Conservation (phyloP, 345 rosid species). For the Sonneratia alba region DNA sequence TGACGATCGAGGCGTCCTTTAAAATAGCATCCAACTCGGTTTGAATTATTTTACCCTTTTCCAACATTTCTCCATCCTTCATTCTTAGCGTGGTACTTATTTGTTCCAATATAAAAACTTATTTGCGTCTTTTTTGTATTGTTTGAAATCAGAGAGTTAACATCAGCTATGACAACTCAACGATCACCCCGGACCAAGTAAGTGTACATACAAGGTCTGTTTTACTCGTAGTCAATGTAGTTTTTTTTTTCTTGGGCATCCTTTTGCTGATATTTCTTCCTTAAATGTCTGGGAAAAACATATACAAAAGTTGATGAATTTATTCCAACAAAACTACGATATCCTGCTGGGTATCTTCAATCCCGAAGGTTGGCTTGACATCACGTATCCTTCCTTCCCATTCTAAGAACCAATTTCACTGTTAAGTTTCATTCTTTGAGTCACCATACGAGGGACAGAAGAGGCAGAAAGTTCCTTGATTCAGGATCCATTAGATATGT, state of each 20-base stretch:
- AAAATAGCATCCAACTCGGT: conserved; percentile 61
- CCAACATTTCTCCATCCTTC: background rate
- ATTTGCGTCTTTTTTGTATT: background rate
- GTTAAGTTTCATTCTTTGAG: background rate
- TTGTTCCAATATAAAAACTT: background rate
- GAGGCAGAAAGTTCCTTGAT: conserved; percentile 26
- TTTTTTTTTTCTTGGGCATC: background rate
- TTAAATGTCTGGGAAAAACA: conserved; percentile 10
- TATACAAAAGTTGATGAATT: conserved; percentile 59
- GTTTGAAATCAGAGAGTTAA: conserved; percentile 50
- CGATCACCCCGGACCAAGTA: conserved; percentile 76
- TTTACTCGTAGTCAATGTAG: background rate
- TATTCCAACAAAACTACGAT: conserved; percentile 58
- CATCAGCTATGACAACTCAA: conserved; percentile 54
- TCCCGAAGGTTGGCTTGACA: conserved; percentile 80
- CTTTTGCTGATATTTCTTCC: background rate
- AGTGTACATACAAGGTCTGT: background rate
- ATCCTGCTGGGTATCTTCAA: conserved; percentile 65
- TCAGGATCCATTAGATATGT: conserved; percentile 42
- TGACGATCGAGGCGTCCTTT: conserved; percentile 70
- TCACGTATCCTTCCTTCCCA: conserved; percentile 58
- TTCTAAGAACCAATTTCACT: background rate
- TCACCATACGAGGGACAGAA: background rate
- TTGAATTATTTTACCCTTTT: background rate
- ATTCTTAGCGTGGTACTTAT: background rate